Evolutionary conservation across 805 yeast species (phyloP).

Genomic region (Wickerhamiella sergipiensis): DNA sequence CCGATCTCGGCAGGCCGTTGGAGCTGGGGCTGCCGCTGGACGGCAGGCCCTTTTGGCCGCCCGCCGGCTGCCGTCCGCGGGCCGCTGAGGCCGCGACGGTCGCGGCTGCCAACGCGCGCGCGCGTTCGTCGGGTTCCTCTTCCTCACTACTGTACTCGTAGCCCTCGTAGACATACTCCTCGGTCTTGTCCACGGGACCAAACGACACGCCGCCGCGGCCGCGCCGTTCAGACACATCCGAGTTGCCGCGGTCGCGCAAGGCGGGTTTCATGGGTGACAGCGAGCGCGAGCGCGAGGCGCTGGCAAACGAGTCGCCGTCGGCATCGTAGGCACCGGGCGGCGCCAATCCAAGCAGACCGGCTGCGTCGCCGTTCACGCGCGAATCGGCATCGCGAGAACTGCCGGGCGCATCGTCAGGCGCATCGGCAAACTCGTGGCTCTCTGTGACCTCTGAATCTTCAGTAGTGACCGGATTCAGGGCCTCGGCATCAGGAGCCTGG

Average conservation of each 20-base stretch:
- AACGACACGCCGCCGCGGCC: constrained; percentile 1
- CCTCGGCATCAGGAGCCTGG: too few species aligned
- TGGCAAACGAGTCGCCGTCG: not conserved
- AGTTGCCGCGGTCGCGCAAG: constrained; percentile 12
- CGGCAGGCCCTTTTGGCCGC: constrained; percentile 7
- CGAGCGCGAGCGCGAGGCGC: constrained; percentile 10
- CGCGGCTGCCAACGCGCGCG: constrained; percentile 8
- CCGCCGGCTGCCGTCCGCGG: not conserved
- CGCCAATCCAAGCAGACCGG: not conserved
- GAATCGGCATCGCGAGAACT: too few species aligned
- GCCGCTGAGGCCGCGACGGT: constrained; percentile 11
- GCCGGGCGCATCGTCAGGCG: too few species aligned
- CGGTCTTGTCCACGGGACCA: constrained; percentile 6
- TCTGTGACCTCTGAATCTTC: too few species aligned
- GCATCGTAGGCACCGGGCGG: not conserved
- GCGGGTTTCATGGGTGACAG: constrained; percentile 25
- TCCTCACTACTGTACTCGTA: constrained; percentile 12
- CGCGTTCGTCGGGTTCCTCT: constrained; percentile 3
- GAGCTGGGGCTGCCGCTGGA: not conserved
- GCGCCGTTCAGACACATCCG: not conserved
- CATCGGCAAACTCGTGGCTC: too few species aligned
- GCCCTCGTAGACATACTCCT: constrained; percentile 16
- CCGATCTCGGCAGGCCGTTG: not conserved
- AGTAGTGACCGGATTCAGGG: too few species aligned
- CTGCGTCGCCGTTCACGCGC: too few species aligned